phyloP scores from a whole-genome alignment of 768 basidiomycete genomes.

The Infundibulicybe gibba region DNA sequence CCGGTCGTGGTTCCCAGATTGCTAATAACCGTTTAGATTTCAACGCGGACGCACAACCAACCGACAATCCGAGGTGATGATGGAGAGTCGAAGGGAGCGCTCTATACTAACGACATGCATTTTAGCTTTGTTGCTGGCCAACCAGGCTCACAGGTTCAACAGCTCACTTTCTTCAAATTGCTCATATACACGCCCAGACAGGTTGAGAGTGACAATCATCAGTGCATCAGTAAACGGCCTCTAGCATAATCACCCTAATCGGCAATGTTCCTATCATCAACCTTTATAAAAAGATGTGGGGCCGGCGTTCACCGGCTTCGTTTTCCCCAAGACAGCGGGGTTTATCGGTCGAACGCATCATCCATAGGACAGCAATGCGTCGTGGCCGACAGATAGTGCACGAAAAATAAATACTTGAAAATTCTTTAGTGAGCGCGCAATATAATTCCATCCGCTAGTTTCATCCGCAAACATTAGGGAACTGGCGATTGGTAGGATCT shows the following conservation, averaged over 20 bases:
- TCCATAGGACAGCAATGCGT: too few species aligned
- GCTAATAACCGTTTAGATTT: conserved; percentile 42
- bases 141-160: conserved; percentile 61
- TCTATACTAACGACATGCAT: conserved; percentile 77
- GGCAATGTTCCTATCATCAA: conserved; percentile 77
- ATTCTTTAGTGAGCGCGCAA: neutral
- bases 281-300: conserved; percentile 52
- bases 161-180: conserved; percentile 90
- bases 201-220: neutral
- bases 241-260: conserved; percentile 86
- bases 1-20: too few species aligned
- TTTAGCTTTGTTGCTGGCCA: neutral
- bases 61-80: conserved; percentile 69
- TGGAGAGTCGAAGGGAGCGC: conserved; percentile 66
- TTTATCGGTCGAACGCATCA: too few species aligned
- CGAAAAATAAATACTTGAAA: neutral
- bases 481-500: conserved; percentile 42
- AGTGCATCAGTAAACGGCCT: conserved; percentile 5
- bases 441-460: neutral
- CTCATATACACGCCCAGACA: conserved; percentile 67
- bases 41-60: conserved; percentile 97
- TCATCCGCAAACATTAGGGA: conserved; percentile 62
- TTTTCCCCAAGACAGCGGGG: too few species aligned
- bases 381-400: neutral
- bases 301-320: conserved; percentile 13